Base-by-base conservation (phyloP, 495 filamentous ascomycete genomes). In the Aspergillus olivimuriae region DNA sequence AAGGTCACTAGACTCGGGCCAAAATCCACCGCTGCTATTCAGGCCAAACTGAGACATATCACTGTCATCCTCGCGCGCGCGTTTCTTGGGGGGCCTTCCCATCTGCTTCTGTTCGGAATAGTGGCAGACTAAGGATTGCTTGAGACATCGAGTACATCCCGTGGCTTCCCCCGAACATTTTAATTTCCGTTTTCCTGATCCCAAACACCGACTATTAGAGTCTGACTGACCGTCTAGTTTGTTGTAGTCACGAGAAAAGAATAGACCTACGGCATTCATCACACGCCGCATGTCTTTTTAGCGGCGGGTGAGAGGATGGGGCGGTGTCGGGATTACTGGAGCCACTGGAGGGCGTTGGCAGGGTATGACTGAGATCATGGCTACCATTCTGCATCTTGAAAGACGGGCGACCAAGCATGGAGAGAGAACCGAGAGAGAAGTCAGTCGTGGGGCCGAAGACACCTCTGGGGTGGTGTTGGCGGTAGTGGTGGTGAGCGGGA, bases 61-160 rank as follows among this genome's bases (percentile, higher is more conserved):
- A n/a, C 53, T 55, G 11, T 66, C 56, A n/a, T 65, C 66, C 17
- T 62, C 52, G 43, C 62, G 55, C 26, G 56, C 41, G 26, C 62
- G 59, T 40, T 68, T 73, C 57, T 73, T 73, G 2, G 63, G 66
- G 0, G 69, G 69, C 10, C 70, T 59, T 21, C 70, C 70, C 70
- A 73, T 73, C 37, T 63, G 65, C 44, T 72, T 73, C 41, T 73
- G 70, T 46, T 62, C 48, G 2, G 70, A 73, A 41, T 72, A 73
- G 43, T 69, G 61, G 37, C 70, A 73, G 42, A 26, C 15, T 14
- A 73, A 56, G 2, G 57, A 56, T 41, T 73, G 68, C 28, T 67
- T 68, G 44, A 58, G 44, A 39, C 70, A 73, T 17, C 70, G 63
- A 39, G 50, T 50, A 42, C 70, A 73, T 1, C 70, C 70, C 10